phyloP scores from a whole-genome alignment of 2,329 filamentous ascomycete species.

The Epichloe sp. region DNA sequence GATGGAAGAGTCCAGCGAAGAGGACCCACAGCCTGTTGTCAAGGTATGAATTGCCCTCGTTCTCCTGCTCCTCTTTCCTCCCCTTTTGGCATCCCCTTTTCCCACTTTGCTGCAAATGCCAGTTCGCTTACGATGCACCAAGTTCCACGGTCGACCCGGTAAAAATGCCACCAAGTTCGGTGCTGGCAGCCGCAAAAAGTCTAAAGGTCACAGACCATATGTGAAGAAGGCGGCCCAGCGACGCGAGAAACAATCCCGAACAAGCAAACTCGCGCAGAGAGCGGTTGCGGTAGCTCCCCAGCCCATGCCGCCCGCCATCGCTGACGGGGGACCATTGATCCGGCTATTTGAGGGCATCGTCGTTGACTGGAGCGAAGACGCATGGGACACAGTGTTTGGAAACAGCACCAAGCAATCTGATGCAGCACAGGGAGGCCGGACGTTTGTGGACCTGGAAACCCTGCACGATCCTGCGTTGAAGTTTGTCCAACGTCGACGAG shows the following conservation, averaged over 20 bases:
- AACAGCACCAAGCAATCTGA: constrained; percentile 18
- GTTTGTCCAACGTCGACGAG: constrained; percentile 49
- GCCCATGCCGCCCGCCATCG: constrained; percentile 24
- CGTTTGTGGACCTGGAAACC: constrained; percentile 38
- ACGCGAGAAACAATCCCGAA: constrained; percentile 28
- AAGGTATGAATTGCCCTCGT: constrained; percentile 12
- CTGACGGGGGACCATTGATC: constrained; percentile 52
- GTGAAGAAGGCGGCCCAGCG: constrained; percentile 37
- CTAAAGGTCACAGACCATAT: constrained; percentile 31
- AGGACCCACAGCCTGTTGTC: constrained; percentile 24
- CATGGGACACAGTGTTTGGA: constrained; percentile 59
- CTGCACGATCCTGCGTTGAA: constrained; percentile 52
- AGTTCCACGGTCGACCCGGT: constrained; percentile 10
- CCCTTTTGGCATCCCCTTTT: background rate
- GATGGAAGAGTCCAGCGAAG: constrained; percentile 45
- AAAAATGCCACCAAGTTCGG: constrained; percentile 15
- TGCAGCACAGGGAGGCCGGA: constrained; percentile 45
- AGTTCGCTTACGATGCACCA: background rate
- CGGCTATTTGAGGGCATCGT: constrained; percentile 74
- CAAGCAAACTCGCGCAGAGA: constrained; percentile 25
- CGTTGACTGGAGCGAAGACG: constrained; percentile 68
- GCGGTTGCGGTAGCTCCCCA: constrained; percentile 18
- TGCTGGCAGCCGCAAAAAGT: constrained; percentile 33
- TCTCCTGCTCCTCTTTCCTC: background rate
- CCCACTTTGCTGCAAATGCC: background rate